Conservation (phyloP, 805 yeast species). For the Saccharomycopsis sp. region DNA sequence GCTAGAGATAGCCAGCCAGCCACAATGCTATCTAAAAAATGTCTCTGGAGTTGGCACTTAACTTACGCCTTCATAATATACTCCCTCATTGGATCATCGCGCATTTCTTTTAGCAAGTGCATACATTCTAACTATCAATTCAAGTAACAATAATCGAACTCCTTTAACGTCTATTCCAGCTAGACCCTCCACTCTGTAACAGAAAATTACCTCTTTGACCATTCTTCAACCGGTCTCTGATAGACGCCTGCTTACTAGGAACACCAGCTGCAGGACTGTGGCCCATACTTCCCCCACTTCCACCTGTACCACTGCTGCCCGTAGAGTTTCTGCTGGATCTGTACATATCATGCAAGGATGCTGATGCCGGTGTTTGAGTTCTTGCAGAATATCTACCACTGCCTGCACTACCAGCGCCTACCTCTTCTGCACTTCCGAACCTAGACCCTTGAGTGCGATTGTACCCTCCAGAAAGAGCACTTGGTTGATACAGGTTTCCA, state of each 20-base stretch:
- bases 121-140: too few relatives aligned
- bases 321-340: constrained; percentile 8
- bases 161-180: neutral
- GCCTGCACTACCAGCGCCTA: neutral
- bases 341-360: constrained; percentile 18
- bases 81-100: too few relatives aligned
- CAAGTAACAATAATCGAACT: too few relatives aligned
- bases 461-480: neutral
- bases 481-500: neutral
- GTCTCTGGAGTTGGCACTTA: too few relatives aligned
- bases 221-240: constrained; percentile 16
- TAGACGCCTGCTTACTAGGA: constrained; percentile 4
- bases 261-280: constrained; percentile 1
- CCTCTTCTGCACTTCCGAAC: neutral
- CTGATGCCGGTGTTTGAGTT: constrained; percentile 22
- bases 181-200: constrained; percentile 1
- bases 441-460: neutral
- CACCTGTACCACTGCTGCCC: neutral
- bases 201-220: constrained; percentile 9
- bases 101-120: too few relatives aligned
- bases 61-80: too few relatives aligned
- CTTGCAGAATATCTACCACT: constrained; percentile 4
- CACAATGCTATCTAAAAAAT: too few relatives aligned
- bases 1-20: too few relatives aligned
- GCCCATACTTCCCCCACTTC: neutral